A percentile compares a stretch with the other conserved stretches of the same genome.
These are phyloP conservation scores for Tricholoma saponaceum DNA, from an alignment of 768 basidiomycete species.

Conservation along the genomic window DNA sequence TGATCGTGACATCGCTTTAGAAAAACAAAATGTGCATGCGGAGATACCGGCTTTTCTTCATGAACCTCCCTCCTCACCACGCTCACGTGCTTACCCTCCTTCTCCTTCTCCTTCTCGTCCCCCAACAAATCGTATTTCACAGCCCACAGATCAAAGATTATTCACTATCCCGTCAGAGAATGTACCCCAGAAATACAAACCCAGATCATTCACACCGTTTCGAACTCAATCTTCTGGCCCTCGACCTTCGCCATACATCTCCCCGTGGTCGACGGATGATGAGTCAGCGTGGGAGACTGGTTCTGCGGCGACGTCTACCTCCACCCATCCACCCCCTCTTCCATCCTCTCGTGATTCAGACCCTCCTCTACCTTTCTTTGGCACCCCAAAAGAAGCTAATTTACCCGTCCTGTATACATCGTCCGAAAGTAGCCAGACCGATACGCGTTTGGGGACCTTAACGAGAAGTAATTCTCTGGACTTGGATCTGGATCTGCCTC, in stretches of 20 bases:
- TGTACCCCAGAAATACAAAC: constrained; percentile 18
- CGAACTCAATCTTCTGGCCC: constrained; percentile 25
- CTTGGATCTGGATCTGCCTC: constrained; percentile 55
- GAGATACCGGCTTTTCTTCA: constrained; percentile 26
- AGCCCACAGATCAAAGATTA: constrained; percentile 21
- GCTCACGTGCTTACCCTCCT: constrained; percentile 46
- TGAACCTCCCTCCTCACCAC: constrained; percentile 35
- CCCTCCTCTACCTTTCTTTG: constrained; percentile 2
- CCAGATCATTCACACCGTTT: constrained; percentile 37
- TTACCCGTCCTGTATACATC: constrained; percentile 4
- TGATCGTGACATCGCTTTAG: constrained; percentile 23
- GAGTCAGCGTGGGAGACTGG: constrained; percentile 75
- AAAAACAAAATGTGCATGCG: constrained; percentile 25
- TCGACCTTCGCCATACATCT: constrained; percentile 33
- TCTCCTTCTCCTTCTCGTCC: constrained; percentile 53
- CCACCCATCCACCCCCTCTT: constrained; percentile 35
- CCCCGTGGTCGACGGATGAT: constrained; percentile 74
- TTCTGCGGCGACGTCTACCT: constrained; percentile 57
- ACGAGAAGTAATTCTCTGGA: constrained; percentile 20
- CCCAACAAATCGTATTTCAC: constrained; percentile 31
- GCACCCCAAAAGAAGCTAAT: constrained; percentile 1
- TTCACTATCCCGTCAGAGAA: not conserved
- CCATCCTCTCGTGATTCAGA: constrained; percentile 11
- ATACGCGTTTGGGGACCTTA: not conserved
- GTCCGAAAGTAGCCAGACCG: not conserved